Conservation (phyloP, 208 protist genomes). For the Leishmania martiniquensis region DNA sequence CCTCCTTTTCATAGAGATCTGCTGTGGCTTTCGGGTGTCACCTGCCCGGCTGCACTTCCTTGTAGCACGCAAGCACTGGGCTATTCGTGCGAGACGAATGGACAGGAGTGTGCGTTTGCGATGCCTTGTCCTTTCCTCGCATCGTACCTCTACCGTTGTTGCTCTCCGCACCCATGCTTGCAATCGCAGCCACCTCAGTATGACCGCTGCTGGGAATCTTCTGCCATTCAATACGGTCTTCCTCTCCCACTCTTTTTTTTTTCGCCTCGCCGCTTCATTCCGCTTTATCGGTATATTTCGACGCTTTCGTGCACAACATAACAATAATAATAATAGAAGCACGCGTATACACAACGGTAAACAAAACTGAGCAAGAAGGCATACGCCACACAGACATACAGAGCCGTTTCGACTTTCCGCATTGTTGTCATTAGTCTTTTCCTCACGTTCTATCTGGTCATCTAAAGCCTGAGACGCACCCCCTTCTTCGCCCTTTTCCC, state of each 20-base stretch:
- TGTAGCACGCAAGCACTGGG: no score
- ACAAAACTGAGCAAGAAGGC: background rate
- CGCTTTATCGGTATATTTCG: background rate
- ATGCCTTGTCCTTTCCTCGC: background rate
- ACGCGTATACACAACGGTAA: background rate
- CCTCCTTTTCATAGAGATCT: no score
- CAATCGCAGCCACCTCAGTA: background rate
- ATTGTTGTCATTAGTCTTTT: conserved; percentile 6
- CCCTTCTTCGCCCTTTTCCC: background rate
- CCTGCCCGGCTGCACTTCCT: background rate
- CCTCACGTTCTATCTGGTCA: background rate
- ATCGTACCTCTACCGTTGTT: background rate
- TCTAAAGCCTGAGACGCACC: background rate
- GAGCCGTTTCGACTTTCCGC: background rate
- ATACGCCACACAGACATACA: background rate
- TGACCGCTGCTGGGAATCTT: background rate
- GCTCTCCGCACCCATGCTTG: background rate
- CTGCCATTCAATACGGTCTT: background rate
- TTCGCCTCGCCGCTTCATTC: background rate
- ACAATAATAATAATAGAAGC: no score
- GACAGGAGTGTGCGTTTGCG: background rate
- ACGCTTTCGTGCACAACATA: conserved; percentile 6
- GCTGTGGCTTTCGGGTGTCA: background rate
- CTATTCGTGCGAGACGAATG: background rate
- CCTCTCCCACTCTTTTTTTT: background rate